Percentiles rank a stretch among this genome's conserved stretches.
Evolutionary conservation across 2,329 filamentous ascomycete genomes (phyloP).

Genomic region (Samsoniella hepiali): DNA sequence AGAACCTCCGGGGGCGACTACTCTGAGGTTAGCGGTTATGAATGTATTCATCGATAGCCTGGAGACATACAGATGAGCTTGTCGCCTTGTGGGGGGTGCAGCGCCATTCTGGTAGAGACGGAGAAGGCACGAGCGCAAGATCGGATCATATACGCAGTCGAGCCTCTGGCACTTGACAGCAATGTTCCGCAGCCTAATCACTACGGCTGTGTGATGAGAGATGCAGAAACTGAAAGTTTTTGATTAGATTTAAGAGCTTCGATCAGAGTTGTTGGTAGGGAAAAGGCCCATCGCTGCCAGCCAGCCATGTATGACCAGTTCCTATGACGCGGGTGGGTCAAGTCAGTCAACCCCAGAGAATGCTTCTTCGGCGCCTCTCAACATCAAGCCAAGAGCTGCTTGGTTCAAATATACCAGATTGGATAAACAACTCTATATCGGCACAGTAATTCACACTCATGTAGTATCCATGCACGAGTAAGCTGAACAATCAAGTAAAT

Average conservation of each 20-base stretch:
- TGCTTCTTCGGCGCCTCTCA: background rate
- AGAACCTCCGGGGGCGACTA: conserved; percentile 62
- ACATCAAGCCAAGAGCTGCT: background rate
- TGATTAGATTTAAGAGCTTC: background rate
- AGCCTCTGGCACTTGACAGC: background rate
- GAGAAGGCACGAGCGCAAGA: conserved; percentile 21
- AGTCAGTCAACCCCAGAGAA: background rate
- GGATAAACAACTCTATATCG: too few relatives aligned
- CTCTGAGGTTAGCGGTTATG: background rate
- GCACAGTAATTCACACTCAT: too few relatives aligned
- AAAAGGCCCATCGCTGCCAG: background rate
- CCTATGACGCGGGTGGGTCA: background rate
- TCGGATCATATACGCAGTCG: conserved; percentile 3
- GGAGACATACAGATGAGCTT: conserved; percentile 50
- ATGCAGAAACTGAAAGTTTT: background rate
- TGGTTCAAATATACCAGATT: background rate
- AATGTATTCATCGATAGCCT: background rate
- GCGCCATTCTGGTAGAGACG: conserved; percentile 40
- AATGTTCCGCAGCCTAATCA: background rate
- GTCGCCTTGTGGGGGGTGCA: conserved; percentile 38
- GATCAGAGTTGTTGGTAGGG: too few relatives aligned
- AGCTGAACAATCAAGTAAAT: background rate
- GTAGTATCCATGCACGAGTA: background rate
- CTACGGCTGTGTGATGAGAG: background rate
- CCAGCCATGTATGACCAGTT: background rate